Base-by-base conservation (phyloP, 352 stramenopile genomes). In the Achlya hypogyna region DNA sequence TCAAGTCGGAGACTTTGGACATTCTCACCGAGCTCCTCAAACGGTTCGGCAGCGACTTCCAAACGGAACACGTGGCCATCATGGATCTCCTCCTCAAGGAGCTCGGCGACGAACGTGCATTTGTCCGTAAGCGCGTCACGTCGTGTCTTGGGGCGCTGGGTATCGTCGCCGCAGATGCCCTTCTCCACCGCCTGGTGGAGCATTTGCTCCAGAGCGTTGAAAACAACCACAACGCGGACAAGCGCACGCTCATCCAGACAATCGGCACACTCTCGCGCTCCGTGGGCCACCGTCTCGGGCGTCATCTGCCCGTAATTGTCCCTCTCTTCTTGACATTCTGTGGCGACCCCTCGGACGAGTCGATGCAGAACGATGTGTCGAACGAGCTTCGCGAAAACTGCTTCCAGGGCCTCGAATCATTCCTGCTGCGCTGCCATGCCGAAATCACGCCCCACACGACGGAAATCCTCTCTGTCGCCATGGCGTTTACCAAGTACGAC, bases 351-450 rank as follows among this genome's bases (percentile, higher is more conserved):
- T 90, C 93, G 22, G 89, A 98, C 62, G 84, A 98, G 63, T 84
- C 82, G 5, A 82, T 97, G 71, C 94, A 99, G 66, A 98, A 88
- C 68, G 93, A 97, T 70, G 75, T 84, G 34, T 89, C 90, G 8
- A 96, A 98, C 69, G 96, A 99, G 74, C 87, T 99, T 29, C 84
- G 96, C 38, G 96, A 98, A 75, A 98, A 97, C 64, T 99, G 96
- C 71, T 98, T 99, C 71, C 95, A 98, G 67, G 96, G 95, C 23
- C 98, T 99, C 74, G 96, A 99, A 71, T 93, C 88, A 6, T 99
- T 99, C 73, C 84, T 99, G 25, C 75, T 97, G 63, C 86, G 96
- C 42, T 99, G 96, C 84, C 96, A 98, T 51, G 87, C 84, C 38
- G 95, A 98, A 74, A 96, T 99, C 63, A 87, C 96, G 52, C 86